These are phyloP conservation scores for Austroboletus niveus DNA, from an alignment of 1,284 basidiomycete genomes.

Conservation along the genomic window DNA sequence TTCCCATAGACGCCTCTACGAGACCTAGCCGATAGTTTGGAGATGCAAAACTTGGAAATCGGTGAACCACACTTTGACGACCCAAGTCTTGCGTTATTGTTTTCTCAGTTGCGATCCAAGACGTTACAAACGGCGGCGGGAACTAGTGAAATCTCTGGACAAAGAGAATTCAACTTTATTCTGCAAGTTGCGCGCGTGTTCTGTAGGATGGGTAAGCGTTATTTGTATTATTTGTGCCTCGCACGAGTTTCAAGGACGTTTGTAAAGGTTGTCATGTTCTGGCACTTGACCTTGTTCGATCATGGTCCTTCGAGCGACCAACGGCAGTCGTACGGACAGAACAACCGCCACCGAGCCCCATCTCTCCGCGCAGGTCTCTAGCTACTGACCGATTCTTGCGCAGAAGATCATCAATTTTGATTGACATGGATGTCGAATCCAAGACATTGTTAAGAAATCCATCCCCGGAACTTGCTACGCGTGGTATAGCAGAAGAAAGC, in stretches of 20 bases:
- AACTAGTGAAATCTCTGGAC: slow-evolving; percentile 83
- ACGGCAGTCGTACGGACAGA: slow-evolving; percentile 30
- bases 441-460: slow-evolving; percentile 56
- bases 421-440: slow-evolving; percentile 82
- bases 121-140: slow-evolving; percentile 91
- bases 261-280: slow-evolving; percentile 84
- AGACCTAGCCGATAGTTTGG: slow-evolving; percentile 60
- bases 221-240: neutral
- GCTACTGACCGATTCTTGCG: slow-evolving; percentile 53
- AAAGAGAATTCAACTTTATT: slow-evolving; percentile 90
- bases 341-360: slow-evolving; percentile 39
- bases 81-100: slow-evolving; percentile 84
- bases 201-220: slow-evolving; percentile 82
- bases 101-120: slow-evolving; percentile 86
- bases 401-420: slow-evolving; percentile 70
- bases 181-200: slow-evolving; percentile 90
- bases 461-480: slow-evolving; percentile 41
- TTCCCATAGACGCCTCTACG: slow-evolving; percentile 67
- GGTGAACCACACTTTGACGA: slow-evolving; percentile 91
- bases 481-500: slow-evolving; percentile 27
- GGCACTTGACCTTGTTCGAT: slow-evolving; percentile 81
- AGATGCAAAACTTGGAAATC: slow-evolving; percentile 57
- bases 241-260: slow-evolving; percentile 4
- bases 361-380: slow-evolving; percentile 46
- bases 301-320: slow-evolving; percentile 89